phyloP scores from a whole-genome alignment of 2,329 filamentous ascomycete species.

The Nemania sp. region DNA sequence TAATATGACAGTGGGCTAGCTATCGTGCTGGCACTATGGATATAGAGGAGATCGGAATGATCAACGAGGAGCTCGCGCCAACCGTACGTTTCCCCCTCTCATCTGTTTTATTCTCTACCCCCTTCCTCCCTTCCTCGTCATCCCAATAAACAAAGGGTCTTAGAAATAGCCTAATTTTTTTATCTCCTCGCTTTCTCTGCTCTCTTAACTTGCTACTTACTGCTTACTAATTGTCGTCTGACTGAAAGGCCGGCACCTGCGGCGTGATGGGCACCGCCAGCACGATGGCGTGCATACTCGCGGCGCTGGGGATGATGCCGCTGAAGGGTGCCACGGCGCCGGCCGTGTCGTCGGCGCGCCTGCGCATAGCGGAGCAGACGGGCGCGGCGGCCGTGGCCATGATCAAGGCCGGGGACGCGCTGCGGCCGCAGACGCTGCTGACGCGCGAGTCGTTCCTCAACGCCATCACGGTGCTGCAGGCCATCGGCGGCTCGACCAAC shows the following conservation, averaged over 20 bases:
- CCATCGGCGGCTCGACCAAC: slow-evolving; percentile 83
- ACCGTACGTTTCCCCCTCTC: slow-evolving; percentile 53
- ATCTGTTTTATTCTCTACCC: no score
- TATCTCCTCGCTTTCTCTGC: not conserved
- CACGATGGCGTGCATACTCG: slow-evolving; percentile 85
- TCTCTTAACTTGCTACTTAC: slow-evolving; percentile 7
- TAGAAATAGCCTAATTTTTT: not conserved
- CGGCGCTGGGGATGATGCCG: slow-evolving; percentile 79
- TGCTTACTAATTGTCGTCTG: not conserved
- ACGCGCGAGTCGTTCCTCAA: slow-evolving; percentile 81
- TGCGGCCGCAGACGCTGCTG: slow-evolving; percentile 71
- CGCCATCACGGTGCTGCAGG: slow-evolving; percentile 84
- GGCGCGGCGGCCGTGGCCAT: slow-evolving; percentile 69
- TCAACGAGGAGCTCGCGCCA: slow-evolving; percentile 75
- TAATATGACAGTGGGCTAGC: slow-evolving; percentile 58
- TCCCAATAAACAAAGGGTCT: not conserved
- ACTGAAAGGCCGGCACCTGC: slow-evolving; percentile 71
- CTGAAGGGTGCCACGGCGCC: slow-evolving; percentile 79
- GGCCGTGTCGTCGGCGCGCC: slow-evolving; percentile 76
- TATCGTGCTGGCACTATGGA: slow-evolving; percentile 69
- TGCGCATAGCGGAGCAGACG: slow-evolving; percentile 79
- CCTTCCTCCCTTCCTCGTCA: not conserved
- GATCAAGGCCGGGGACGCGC: slow-evolving; percentile 66
- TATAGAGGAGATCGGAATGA: slow-evolving; percentile 70
- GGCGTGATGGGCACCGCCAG: slow-evolving; percentile 93